These are phyloP conservation scores for Periconia digitata DNA, from an alignment of 2,329 filamentous ascomycete genomes.

Conservation along the genomic window DNA sequence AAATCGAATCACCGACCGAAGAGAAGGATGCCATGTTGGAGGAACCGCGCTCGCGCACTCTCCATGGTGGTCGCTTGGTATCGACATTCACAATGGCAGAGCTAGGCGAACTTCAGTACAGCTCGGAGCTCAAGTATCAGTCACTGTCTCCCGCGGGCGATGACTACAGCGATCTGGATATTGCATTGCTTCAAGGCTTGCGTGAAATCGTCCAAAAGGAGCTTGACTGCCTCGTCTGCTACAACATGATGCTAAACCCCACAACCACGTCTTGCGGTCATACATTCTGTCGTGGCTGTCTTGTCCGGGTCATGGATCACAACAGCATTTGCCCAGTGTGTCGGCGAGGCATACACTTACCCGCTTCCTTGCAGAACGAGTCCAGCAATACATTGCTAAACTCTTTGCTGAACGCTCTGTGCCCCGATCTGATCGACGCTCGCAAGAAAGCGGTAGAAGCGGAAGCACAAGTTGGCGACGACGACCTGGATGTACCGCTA, in stretches of 20 bases:
- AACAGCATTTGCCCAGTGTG: conserved; percentile 80
- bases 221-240: conserved; percentile 88
- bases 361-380: conserved; percentile 52
- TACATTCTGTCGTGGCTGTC: conserved; percentile 81
- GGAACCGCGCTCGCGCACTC: conserved; percentile 42
- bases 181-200: conserved; percentile 57
- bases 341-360: conserved; percentile 63
- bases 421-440: conserved; percentile 61
- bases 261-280: conserved; percentile 85
- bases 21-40: conserved; percentile 32
- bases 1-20: conserved; percentile 38
- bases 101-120: conserved; percentile 60
- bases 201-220: conserved; percentile 67
- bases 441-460: conserved; percentile 58
- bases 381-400: conserved; percentile 65
- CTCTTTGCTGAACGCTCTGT: conserved; percentile 67
- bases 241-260: conserved; percentile 77
- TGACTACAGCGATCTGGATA: conserved; percentile 48
- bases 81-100: conserved; percentile 69
- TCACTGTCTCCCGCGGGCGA: conserved; percentile 41
- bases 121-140: conserved; percentile 58
- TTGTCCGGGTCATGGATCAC: conserved; percentile 75
- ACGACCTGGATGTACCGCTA: conserved; percentile 62
- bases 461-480: conserved; percentile 59
- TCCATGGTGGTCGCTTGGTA: conserved; percentile 62